Evolutionary conservation across 139 green algal genomes (phyloP), one percentile per base, ranked within the genome.

Genomic region (Desmodesmus armatus): DNA sequence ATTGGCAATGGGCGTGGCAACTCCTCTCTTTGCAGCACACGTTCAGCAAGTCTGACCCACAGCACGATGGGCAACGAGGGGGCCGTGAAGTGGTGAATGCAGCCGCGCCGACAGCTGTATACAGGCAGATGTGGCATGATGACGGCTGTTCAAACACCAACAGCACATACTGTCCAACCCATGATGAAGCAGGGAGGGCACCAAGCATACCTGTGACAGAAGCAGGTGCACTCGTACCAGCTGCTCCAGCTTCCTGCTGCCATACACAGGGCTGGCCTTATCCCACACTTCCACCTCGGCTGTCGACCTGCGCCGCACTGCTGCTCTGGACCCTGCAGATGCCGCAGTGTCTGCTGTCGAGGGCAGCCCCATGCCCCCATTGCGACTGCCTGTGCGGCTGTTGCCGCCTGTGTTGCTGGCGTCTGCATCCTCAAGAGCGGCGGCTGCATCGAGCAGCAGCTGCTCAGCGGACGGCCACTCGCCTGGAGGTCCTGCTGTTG

Each of bases 201-300:
- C 25, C 35, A 47, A 49, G 6, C 82, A 0, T 53, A 89, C 85
- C 63, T 85, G 81, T 29, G 40, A 41, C 51, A 89, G 69, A 81
- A 91, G 88, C 27, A 86, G 62, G 47, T 85, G 89, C 13, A 89
- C 87, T 9, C 88, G 85, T 29, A 91, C 47, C 43, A 93, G 65
- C 49, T 85, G 55, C 27, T 90, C 88, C 82, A 91, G 37, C 25
- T 90, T 41, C 7, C 74, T 83, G n/a, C n/a, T n/a, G n/a, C n/a
- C n/a, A n/a, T n/a, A n/a, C n/a, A n/a, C n/a, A n/a, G 35, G 60
- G 3, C 60, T 37, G 6, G 5, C 60, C 37, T n/a, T 19, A 13
- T 11, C 60, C n/a, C 60, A n/a, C n/a, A n/a, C n/a, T n/a, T n/a
- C n/a, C n/a, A 19, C 49, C 27, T 31, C 31, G 5, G 13, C 49